Conservation (phyloP, 1,284 basidiomycete species). For the Irpex sp. region DNA sequence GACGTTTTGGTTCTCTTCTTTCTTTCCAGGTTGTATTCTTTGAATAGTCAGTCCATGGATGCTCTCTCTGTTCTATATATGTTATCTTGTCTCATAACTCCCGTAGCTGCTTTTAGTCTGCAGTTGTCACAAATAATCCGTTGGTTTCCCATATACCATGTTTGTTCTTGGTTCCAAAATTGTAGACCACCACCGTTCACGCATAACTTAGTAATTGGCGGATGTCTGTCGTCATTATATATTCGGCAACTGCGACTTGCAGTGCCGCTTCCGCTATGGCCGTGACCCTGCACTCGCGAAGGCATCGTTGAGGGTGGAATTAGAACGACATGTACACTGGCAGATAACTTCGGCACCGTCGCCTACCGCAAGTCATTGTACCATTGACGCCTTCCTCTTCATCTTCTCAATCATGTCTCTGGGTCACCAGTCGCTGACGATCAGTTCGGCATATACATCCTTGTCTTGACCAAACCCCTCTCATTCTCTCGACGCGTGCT, state of each 20-base stretch:
- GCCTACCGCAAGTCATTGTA: neutral
- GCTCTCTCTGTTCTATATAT: constrained; percentile 3
- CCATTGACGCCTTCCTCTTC: neutral
- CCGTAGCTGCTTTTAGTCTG: neutral
- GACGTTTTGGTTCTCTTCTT: neutral
- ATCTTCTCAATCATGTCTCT: neutral
- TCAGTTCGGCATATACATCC: neutral
- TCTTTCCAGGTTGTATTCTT: constrained; percentile 6
- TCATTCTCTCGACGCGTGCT: neutral
- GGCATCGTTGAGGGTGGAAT: neutral
- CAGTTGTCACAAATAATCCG: neutral
- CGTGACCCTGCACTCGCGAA: neutral
- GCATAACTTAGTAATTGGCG: neutral
- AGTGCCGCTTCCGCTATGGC: constrained; percentile 1
- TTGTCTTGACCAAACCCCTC: neutral
- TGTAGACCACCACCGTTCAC: neutral
- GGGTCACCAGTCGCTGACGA: neutral
- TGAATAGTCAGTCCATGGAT: constrained; percentile 7
- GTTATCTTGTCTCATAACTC: constrained; percentile 6
- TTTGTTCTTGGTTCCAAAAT: neutral
- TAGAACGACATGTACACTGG: neutral
- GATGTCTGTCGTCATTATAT: neutral
- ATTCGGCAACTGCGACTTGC: constrained; percentile 11
- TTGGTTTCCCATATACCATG: neutral
- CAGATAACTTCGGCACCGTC: neutral